Evolutionary conservation across 2,329 filamentous ascomycete species (phyloP).

Genomic region (Didymella pinodella): DNA sequence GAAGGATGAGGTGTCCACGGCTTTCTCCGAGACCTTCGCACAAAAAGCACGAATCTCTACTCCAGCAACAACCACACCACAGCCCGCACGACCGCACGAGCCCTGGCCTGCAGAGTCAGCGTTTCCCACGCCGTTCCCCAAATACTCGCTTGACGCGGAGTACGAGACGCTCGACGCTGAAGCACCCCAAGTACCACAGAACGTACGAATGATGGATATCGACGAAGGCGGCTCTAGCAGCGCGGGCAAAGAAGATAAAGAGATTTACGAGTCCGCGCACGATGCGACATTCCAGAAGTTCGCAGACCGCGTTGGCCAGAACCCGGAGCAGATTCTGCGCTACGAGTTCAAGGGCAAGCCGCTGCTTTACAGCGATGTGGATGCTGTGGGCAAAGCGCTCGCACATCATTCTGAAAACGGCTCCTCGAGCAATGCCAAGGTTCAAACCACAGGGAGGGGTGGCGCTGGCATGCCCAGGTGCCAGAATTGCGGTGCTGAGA

Average conservation of each 20-base stretch:
- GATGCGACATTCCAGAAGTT: constrained; percentile 62
- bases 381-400: constrained; percentile 75
- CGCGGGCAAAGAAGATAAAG: constrained; percentile 55
- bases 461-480: constrained; percentile 73
- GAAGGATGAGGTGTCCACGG: constrained; percentile 45
- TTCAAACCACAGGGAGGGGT: constrained; percentile 36
- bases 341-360: constrained; percentile 60
- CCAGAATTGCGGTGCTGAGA: constrained; percentile 73
- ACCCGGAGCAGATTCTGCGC: constrained; percentile 60
- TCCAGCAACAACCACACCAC: constrained; percentile 46
- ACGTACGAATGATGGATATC: constrained; percentile 55
- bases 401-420: constrained; percentile 42
- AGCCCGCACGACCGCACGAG: constrained; percentile 59
- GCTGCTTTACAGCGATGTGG: constrained; percentile 80
- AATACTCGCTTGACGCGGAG: constrained; percentile 84
- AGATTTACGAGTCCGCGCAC: constrained; percentile 58
- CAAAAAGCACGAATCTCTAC: constrained; percentile 68
- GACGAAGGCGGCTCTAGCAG: constrained; percentile 41
- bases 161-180: constrained; percentile 80
- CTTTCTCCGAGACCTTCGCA: constrained; percentile 78
- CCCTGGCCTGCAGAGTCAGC: constrained; percentile 76
- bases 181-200: constrained; percentile 58
- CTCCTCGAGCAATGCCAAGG: constrained; percentile 36
- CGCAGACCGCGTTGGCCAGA: constrained; percentile 60
- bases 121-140: constrained; percentile 75